Conservation (phyloP, 2,329 filamentous ascomycete genomes). For the Cadophora sp. region DNA sequence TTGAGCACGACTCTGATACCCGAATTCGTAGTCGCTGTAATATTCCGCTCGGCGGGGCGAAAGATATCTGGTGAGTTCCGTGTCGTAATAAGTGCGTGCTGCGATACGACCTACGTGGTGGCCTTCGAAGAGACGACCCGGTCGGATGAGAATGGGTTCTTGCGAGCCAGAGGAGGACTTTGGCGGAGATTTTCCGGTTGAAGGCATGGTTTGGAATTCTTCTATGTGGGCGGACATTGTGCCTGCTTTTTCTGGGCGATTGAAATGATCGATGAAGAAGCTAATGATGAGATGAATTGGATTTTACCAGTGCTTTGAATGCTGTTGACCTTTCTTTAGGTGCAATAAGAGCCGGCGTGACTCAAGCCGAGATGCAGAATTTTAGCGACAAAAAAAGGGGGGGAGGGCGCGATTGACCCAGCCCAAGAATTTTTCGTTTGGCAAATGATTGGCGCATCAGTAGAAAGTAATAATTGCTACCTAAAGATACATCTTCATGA, state of each 20-base stretch:
- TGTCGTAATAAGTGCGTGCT: conserved; percentile 33
- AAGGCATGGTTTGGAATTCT: neutral
- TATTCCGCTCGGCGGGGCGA: conserved; percentile 30
- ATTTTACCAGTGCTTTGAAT: neutral
- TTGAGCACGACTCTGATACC: conserved; percentile 27
- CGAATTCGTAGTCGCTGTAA: conserved; percentile 24
- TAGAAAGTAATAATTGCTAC: neutral
- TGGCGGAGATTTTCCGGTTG: neutral
- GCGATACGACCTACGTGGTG: conserved; percentile 30
- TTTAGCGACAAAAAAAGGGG: conserved; percentile 4
- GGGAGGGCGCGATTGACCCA: neutral
- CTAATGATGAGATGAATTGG: neutral
- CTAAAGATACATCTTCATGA: neutral
- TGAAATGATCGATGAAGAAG: neutral
- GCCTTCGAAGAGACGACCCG: conserved; percentile 28
- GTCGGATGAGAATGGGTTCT: conserved; percentile 31
- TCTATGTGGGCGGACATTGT: neutral
- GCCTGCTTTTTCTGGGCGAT: too few relatives aligned
- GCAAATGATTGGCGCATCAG: neutral
- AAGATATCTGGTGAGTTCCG: conserved; percentile 30
- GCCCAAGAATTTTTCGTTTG: neutral
- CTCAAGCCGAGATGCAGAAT: conserved; percentile 7
- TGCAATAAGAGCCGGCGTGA: conserved; percentile 5
- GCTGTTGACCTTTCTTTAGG: neutral
- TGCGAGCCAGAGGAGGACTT: neutral